Evolutionary conservation across 768 basidiomycete species (phyloP).

Genomic region (Paxillus rubicundulus): DNA sequence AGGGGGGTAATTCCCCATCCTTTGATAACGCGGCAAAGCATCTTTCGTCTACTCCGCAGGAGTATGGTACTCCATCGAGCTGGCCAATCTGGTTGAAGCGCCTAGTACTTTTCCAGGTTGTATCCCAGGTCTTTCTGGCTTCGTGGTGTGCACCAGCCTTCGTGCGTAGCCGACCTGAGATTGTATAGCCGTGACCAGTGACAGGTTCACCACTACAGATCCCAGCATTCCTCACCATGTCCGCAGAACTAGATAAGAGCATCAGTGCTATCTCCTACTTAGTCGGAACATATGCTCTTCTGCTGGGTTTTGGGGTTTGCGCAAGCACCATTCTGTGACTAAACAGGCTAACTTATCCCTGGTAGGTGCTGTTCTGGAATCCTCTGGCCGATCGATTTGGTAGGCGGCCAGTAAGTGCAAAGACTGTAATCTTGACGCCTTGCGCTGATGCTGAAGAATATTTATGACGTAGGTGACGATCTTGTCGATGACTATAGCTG

Average conservation of each 20-base stretch:
- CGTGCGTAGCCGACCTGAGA: not conserved
- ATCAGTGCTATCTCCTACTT: not conserved
- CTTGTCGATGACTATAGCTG: conserved; percentile 1
- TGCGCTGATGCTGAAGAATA: not conserved
- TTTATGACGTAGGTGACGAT: conserved; percentile 1
- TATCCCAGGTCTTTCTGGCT: not conserved
- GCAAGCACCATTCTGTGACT: not conserved
- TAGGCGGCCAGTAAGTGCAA: not conserved
- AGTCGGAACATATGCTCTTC: not conserved
- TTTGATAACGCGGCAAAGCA: not conserved
- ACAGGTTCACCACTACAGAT: not conserved
- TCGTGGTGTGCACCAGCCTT: not conserved
- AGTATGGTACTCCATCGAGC: not conserved
- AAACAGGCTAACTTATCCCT: conserved; percentile 5
- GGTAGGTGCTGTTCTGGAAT: not conserved
- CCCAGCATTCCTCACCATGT: not conserved
- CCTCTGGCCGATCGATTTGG: not conserved
- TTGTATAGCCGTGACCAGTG: not conserved
- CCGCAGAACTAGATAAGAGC: conserved; percentile 5
- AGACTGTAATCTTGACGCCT: not conserved
- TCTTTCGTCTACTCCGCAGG: not conserved
- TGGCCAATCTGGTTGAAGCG: not conserved
- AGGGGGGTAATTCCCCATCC: not conserved
- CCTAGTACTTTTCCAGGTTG: not conserved
- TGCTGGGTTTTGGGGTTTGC: not conserved